Base-by-base conservation (phyloP, 2,329 filamentous ascomycete genomes). In the Coniochaeta hoffmannii region DNA sequence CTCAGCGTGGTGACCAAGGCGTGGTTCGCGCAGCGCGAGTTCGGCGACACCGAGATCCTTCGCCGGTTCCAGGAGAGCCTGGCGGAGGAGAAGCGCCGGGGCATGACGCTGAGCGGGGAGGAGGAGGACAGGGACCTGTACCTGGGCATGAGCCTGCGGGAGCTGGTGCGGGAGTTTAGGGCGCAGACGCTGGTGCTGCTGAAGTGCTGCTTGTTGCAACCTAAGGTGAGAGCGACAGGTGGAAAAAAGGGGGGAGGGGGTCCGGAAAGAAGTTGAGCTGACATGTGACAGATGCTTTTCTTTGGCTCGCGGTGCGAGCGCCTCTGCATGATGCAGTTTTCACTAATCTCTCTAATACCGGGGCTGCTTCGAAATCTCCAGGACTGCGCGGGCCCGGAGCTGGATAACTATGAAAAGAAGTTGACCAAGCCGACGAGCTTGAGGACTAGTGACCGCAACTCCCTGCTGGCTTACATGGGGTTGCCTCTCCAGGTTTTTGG, bases 311-410 rank as follows among this genome's bases (percentile, higher is more conserved):
- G 91, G 64, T 97, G 94, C 71, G 94, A 99, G 71, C 83, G 89
- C 61, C 76, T 99, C 62, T 99, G 94, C 80, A 96, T 97, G 89
- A 92, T 96, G 73, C 94, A 99, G 71, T 99, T 97, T 74, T 94
- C 93, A 44, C 81, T 99, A 49, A 87, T 99, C 63, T 97, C 93
- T 54, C 78, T 99, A 65, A 95, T 99, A 74, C 94, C 94, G 50
- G 91, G 92, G 57, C 82, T 99, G 56, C 86, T 97, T 65, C 85
- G 90, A 65, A 90, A 88, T 64, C 81, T 99, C n/a, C 87, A 95
- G 72, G 94, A 99, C 73, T 95, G 90, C 65, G 93, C 94, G 52
- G 91, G 96, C 66, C 94, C 94, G n/a, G 87, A 92, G 46, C 82
- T 97, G 69, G 87, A 97, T 70, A 86, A 73, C 57, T 93, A 94